Evolutionary conservation across 495 filamentous ascomycete genomes (phyloP).

Genomic region (Tetracladium marchalianum): DNA sequence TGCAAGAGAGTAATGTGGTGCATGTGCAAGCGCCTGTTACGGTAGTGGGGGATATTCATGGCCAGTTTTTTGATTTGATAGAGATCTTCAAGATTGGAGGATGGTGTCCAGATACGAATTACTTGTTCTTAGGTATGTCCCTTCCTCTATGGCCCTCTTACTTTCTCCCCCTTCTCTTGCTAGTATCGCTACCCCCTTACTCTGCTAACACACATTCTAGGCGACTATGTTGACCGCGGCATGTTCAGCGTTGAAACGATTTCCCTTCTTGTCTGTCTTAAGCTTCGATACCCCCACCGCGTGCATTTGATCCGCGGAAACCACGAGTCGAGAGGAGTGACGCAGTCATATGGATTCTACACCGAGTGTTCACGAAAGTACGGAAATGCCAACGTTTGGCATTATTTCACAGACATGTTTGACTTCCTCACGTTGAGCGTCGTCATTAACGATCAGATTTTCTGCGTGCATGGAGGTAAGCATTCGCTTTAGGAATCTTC

Average conservation of each 20-base stretch:
- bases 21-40: constrained; percentile 94
- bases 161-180: neutral
- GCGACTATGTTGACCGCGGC: constrained; percentile 95
- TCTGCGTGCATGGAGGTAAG: constrained; percentile 87
- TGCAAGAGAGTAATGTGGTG: constrained; percentile 99
- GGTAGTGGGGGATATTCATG: constrained; percentile 98
- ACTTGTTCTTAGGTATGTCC: constrained; percentile 79
- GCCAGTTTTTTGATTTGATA: constrained; percentile 96
- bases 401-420: constrained; percentile 99
- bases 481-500: neutral
- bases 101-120: constrained; percentile 94
- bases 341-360: constrained; percentile 98
- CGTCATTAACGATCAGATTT: constrained; percentile 97
- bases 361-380: constrained; percentile 97
- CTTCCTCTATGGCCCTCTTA: neutral
- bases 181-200: neutral
- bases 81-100: constrained; percentile 99
- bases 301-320: constrained; percentile 93
- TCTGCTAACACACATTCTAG: constrained; percentile 28
- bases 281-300: constrained; percentile 83
- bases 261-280: constrained; percentile 88
- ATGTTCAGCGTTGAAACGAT: constrained; percentile 97
- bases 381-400: constrained; percentile 96
- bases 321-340: constrained; percentile 94
- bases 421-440: constrained; percentile 94